These are phyloP conservation scores for Mycena amicta DNA, from an alignment of 768 basidiomycete genomes.

Conservation along the genomic window DNA sequence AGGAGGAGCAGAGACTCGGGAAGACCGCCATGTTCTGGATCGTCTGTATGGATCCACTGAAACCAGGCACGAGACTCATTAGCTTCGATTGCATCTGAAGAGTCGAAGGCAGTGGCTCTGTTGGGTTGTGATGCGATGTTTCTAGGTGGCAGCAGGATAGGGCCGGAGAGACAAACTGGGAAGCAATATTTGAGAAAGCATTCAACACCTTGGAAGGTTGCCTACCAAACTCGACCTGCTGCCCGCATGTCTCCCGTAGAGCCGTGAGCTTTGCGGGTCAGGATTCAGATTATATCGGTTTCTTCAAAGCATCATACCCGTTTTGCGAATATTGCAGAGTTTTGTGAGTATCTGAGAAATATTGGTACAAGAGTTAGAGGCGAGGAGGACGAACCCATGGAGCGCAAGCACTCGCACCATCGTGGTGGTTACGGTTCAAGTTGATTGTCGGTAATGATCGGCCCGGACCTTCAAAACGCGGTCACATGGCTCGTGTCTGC, in stretches of 20 bases:
- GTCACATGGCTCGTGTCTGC: no score
- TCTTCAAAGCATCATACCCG: background rate
- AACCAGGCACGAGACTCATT: constrained; percentile 71
- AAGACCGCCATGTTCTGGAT: constrained; percentile 55
- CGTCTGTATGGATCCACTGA: constrained; percentile 50
- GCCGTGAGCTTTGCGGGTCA: constrained; percentile 58
- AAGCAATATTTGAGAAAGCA: constrained; percentile 5
- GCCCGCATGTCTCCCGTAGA: constrained; percentile 66
- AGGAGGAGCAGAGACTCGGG: constrained; percentile 58
- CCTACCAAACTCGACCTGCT: constrained; percentile 66
- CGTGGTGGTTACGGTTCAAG: background rate
- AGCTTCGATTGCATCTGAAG: constrained; percentile 43
- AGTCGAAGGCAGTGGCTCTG: constrained; percentile 23
- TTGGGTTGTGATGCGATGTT: constrained; percentile 42
- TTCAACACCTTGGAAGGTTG: background rate
- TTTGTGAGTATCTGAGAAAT: background rate
- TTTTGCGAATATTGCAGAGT: background rate
- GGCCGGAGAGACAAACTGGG: constrained; percentile 75
- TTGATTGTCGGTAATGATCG: no score
- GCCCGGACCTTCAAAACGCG: no score
- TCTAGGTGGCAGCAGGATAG: constrained; percentile 63
- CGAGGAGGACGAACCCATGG: background rate
- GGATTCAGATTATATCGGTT: background rate
- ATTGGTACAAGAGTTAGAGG: background rate
- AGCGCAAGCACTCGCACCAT: background rate